phyloP scores from a whole-genome alignment of 768 basidiomycete species.

The Pleurotus platypus region DNA sequence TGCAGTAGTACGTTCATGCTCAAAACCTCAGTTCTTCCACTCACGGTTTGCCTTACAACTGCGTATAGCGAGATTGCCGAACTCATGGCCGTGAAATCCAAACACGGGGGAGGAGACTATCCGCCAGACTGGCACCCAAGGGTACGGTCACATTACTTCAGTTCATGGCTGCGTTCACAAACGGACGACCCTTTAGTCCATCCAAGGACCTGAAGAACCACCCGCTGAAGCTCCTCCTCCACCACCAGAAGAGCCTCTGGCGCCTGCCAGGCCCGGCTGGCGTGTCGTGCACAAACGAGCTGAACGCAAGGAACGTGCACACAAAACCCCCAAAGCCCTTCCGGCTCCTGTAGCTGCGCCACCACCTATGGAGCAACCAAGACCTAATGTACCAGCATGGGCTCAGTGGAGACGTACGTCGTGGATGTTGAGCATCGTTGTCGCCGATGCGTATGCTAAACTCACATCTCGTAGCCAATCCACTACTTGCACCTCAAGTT shows the following conservation, averaged over 20 bases:
- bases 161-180: slow-evolving; percentile 5
- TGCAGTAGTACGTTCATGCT: slow-evolving; percentile 63
- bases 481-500: slow-evolving; percentile 40
- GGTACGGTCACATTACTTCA: slow-evolving; percentile 29
- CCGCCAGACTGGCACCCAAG: slow-evolving; percentile 69
- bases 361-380: slow-evolving; percentile 40
- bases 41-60: background rate
- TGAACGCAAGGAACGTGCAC: slow-evolving; percentile 46
- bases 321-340: slow-evolving; percentile 34
- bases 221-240: slow-evolving; percentile 37
- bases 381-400: slow-evolving; percentile 69
- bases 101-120: slow-evolving; percentile 77
- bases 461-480: slow-evolving; percentile 48
- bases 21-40: no score
- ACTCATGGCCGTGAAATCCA: slow-evolving; percentile 78
- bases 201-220: slow-evolving; percentile 28
- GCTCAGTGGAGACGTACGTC: slow-evolving; percentile 79
- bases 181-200: slow-evolving; percentile 6
- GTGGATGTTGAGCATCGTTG: background rate
- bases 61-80: slow-evolving; percentile 73
- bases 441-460: background rate
- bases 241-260: slow-evolving; percentile 38
- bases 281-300: slow-evolving; percentile 66
- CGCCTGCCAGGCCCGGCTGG: slow-evolving; percentile 68
- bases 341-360: slow-evolving; percentile 39